Base-by-base conservation (phyloP, 371 early-diverging fungal species). In the Conidiobolus incongruus region DNA sequence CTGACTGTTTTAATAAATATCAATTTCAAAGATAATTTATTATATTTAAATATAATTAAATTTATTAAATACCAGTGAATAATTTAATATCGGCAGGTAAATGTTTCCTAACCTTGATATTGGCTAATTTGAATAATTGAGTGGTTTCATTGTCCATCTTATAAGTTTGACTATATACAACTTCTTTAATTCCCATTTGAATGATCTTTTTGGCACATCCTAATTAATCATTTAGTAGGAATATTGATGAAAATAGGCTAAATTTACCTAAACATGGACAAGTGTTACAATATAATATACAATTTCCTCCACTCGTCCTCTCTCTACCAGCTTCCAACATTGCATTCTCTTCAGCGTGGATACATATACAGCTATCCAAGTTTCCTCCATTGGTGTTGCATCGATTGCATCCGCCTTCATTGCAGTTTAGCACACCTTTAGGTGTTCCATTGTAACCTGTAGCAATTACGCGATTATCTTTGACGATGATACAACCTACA, bases 401-500 rank as follows among this genome's bases (percentile, higher is more conserved):
- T 29, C 96, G 62, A 15, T 58, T 63, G 56, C 99, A 97, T 0
- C 97, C 98, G 5, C 93, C 91, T 39, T 93, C 82, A 45, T 73
- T 82, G 54, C 99, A 98, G 52, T 98, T 98, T 23, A 57, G 52
- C 20, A 94, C 53, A 2, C 84, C 82, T 30, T 77, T 64, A 6
- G 98, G 94, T 8, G 96, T 96, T 0, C 99, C 99, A 49, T 98
- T 98, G 60, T 98, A 97, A 3, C 99, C 99, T 6, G 95, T 94
- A 0, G 91, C 81, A 32, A 97, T 70, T 8, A 98, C 81, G 21
- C 89, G 65, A 17, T 68, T 67, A 45, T 93, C 77, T 41, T 79
- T 83, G 12, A 92, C 89, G 8, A 98, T 54, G 15, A 98, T 81
- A 53, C 91, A 90, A 0, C 99, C 99, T 7, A 98, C 96, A 20